Conservation (phyloP, 352 stramenopile species). For the Thalassiosira livingstoniorum region DNA sequence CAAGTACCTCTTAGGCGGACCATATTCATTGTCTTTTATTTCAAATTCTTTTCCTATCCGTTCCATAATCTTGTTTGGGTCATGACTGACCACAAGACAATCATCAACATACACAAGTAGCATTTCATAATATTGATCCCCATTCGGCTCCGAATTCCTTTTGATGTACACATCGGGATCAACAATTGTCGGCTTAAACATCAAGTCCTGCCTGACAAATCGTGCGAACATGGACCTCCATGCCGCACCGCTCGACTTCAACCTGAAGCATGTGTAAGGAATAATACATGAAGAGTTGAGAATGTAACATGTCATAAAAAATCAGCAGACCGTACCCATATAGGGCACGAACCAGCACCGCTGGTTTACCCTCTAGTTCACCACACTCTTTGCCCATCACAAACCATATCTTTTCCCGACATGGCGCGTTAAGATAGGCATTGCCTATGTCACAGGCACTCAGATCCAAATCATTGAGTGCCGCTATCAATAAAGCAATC, state of each 20-base stretch:
- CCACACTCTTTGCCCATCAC: conserved; percentile 61
- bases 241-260: conserved; percentile 48
- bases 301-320: too few relatives aligned
- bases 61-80: conserved; percentile 6
- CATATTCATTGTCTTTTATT: conserved; percentile 19
- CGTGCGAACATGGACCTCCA: conserved; percentile 54
- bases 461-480: conserved; percentile 68
- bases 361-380: conserved; percentile 34
- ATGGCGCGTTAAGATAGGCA: conserved; percentile 67
- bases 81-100: conserved; percentile 40
- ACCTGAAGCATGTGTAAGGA: too few relatives aligned
- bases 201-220: conserved; percentile 44
- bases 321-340: too few relatives aligned
- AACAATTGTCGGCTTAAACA: conserved; percentile 45
- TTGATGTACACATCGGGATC: conserved; percentile 63
- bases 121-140: conserved; percentile 55
- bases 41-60: conserved; percentile 24
- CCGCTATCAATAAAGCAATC: conserved; percentile 63
- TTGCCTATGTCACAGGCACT: conserved; percentile 61
- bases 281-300: too few relatives aligned
- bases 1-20: conserved; percentile 1
- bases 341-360: conserved; percentile 51
- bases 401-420: conserved; percentile 59
- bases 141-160: conserved; percentile 19
- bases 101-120: conserved; percentile 65